Evolutionary conservation across 192 early-diverging fungal species (phyloP).

Genomic region (Spizellomyces sp.): DNA sequence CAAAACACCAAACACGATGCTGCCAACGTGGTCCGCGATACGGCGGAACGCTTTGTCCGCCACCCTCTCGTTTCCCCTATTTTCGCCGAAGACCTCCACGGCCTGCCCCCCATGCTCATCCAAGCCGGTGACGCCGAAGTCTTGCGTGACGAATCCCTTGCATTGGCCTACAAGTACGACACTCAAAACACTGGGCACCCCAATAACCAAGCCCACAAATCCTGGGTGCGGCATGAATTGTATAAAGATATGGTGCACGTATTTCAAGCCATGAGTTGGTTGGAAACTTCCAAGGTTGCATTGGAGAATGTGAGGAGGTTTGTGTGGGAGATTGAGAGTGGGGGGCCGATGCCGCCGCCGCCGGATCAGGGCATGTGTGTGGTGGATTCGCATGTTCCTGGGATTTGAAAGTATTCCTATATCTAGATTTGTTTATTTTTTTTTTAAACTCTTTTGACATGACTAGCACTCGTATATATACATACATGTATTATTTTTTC

Average conservation of each 20-base stretch:
- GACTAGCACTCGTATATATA: too few species aligned
- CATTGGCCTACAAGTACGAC: conserved; percentile 44
- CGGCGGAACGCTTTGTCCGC: conserved; percentile 34
- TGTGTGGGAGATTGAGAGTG: conserved; percentile 24
- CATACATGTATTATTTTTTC: too few species aligned
- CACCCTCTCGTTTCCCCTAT: conserved; percentile 52
- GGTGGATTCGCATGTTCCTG: too few species aligned
- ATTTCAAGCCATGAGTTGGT: conserved; percentile 35
- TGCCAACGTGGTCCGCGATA: conserved; percentile 15
- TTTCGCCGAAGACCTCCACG: conserved; percentile 33
- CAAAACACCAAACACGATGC: not conserved
- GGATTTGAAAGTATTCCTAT: too few species aligned
- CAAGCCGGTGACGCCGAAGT: conserved; percentile 48
- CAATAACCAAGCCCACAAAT: not conserved
- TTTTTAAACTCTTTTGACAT: too few species aligned
- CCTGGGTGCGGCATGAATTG: conserved; percentile 46
- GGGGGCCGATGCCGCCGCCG: not conserved
- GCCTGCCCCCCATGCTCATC: conserved; percentile 46
- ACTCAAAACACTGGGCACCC: conserved; percentile 14
- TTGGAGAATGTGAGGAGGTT: conserved; percentile 24
- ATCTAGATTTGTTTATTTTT: too few species aligned
- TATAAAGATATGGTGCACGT: conserved; percentile 55
- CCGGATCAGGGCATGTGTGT: too few species aligned
- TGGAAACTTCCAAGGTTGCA: conserved; percentile 15
- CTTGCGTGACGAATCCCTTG: conserved; percentile 47